Evolutionary conservation across 2,329 filamentous ascomycete species (phyloP).

Genomic region (Ophiostoma perfectum): DNA sequence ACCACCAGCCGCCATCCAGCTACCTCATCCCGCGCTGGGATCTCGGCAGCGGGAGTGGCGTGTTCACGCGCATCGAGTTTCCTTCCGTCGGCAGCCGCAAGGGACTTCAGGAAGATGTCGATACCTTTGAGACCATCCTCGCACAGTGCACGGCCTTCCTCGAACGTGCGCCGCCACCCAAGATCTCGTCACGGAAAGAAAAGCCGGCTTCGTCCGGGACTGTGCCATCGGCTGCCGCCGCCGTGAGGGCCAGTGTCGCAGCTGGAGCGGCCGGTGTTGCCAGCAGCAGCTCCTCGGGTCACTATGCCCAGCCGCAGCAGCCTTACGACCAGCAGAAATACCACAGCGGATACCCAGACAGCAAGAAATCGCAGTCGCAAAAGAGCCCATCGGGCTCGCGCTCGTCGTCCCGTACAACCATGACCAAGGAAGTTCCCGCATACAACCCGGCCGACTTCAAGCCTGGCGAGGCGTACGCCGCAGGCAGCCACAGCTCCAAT

Average conservation of each 20-base stretch:
- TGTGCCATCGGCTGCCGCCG: not conserved
- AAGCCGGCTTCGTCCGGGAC: slow-evolving; percentile 9
- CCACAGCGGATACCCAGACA: slow-evolving; percentile 20
- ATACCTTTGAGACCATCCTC: slow-evolving; percentile 92
- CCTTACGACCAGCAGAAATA: slow-evolving; percentile 13
- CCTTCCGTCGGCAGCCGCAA: slow-evolving; percentile 64
- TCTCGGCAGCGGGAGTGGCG: slow-evolving; percentile 76
- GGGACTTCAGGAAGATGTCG: slow-evolving; percentile 81
- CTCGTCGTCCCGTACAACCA: slow-evolving; percentile 31
- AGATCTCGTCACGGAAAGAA: slow-evolving; percentile 33
- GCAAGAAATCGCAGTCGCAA: not conserved
- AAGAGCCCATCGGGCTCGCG: slow-evolving; percentile 25
- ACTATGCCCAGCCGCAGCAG: not conserved
- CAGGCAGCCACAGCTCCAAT: slow-evolving; percentile 52
- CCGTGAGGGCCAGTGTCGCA: not conserved
- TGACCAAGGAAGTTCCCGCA: slow-evolving; percentile 45
- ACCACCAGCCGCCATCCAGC: slow-evolving; percentile 86
- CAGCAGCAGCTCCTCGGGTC: slow-evolving; percentile 3
- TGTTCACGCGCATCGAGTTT: slow-evolving; percentile 91
- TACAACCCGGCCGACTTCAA: slow-evolving; percentile 82
- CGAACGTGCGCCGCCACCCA: slow-evolving; percentile 68
- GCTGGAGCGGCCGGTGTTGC: not conserved
- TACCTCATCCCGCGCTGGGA: slow-evolving; percentile 97
- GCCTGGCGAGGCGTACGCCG: slow-evolving; percentile 71
- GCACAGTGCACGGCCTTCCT: slow-evolving; percentile 94